Conservation (phyloP, 2,329 filamentous ascomycete genomes). For the Colletotrichum eremochloae region DNA sequence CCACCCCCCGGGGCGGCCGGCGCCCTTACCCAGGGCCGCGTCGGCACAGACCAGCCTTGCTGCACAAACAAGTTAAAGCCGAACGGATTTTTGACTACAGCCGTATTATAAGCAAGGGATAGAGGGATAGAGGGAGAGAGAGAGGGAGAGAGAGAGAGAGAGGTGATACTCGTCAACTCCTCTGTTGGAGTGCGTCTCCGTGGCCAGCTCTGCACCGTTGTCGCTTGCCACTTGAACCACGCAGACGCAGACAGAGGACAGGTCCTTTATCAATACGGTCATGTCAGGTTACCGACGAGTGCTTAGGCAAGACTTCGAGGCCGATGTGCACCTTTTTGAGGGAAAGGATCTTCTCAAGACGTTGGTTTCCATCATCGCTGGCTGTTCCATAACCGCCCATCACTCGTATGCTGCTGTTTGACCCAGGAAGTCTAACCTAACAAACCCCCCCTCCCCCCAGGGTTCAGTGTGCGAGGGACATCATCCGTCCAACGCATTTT, state of each 20-base stretch:
- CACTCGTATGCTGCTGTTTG: neutral
- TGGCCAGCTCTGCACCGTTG: no score
- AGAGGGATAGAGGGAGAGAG: neutral
- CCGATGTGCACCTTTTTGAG: neutral
- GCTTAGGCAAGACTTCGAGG: neutral
- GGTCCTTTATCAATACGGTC: neutral
- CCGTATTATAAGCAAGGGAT: neutral
- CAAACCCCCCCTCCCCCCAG: neutral
- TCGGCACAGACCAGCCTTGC: slow-evolving; percentile 35
- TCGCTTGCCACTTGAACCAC: neutral
- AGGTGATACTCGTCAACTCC: neutral
- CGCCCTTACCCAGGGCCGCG: neutral
- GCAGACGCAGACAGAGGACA: neutral
- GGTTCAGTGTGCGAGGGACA: neutral
- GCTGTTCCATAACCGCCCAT: neutral
- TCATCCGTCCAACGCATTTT: neutral
- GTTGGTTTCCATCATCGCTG: neutral
- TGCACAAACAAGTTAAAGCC: slow-evolving; percentile 10
- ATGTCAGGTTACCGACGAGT: neutral
- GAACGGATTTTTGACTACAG: slow-evolving; percentile 10
- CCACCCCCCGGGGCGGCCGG: slow-evolving; percentile 35
- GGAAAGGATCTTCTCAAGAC: neutral
- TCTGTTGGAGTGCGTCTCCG: neutral
- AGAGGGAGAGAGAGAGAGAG: neutral
- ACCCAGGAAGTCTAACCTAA: neutral